Evolutionary conservation across 352 stramenopile species (phyloP).

Genomic region (Elongisporangium prolatum): DNA sequence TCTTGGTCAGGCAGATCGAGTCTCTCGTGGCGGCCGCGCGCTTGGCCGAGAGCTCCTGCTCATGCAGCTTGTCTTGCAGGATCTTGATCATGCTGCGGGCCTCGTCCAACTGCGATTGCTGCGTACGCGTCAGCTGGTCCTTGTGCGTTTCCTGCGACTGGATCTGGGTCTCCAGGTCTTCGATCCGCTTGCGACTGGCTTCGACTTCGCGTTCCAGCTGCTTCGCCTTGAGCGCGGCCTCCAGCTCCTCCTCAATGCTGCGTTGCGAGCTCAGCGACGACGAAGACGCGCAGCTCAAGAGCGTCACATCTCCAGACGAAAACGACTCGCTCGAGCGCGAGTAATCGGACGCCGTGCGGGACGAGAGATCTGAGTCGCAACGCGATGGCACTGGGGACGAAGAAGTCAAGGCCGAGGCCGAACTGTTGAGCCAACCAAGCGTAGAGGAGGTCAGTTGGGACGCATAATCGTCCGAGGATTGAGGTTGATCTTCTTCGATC

Average conservation of each 20-base stretch:
- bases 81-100: slow-evolving; percentile 47
- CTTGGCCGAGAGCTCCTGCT: slow-evolving; percentile 48
- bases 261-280: slow-evolving; percentile 13
- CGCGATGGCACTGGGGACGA: slow-evolving; percentile 14
- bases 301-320: slow-evolving; percentile 1
- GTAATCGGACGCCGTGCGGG: slow-evolving; percentile 26
- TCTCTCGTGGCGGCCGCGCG: slow-evolving; percentile 47
- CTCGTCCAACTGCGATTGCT: slow-evolving; percentile 54
- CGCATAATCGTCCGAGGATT: background rate
- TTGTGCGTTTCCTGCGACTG: slow-evolving; percentile 48
- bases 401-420: background rate
- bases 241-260: slow-evolving; percentile 59
- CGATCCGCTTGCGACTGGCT: slow-evolving; percentile 51
- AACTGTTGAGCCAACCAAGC: background rate
- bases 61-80: slow-evolving; percentile 50
- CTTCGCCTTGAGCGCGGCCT: slow-evolving; percentile 44
- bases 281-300: slow-evolving; percentile 6
- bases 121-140: slow-evolving; percentile 46
- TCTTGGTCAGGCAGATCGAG: slow-evolving; percentile 50
- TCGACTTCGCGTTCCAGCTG: slow-evolving; percentile 73
- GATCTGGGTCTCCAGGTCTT: slow-evolving; percentile 51
- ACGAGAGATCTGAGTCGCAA: slow-evolving; percentile 30
- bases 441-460: background rate
- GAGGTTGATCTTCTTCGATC: background rate
- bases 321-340: slow-evolving; percentile 28